Evolutionary conservation across 345 rosid genomes (phyloP).

Genomic region (Trapa incisa): DNA sequence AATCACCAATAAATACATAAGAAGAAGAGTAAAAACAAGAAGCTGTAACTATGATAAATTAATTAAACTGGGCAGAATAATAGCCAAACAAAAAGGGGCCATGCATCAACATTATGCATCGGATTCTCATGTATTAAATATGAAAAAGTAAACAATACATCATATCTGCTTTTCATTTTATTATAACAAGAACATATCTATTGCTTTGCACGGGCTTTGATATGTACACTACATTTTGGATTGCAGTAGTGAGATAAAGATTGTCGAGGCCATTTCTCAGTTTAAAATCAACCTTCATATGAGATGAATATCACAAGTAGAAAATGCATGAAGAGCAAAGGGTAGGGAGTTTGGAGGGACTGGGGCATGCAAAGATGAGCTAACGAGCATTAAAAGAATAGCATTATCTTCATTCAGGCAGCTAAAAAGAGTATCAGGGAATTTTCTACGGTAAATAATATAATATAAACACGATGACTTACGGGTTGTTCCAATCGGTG

Average conservation of each 20-base stretch:
- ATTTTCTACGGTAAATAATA: too few species aligned
- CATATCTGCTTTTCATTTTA: neutral
- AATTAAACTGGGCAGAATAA: neutral
- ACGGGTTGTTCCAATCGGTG: constrained; percentile 39
- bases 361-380: neutral
- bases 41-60: neutral
- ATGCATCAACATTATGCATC: neutral
- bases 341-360: neutral
- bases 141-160: too few species aligned
- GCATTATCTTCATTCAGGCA: too few species aligned
- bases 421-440: too few species aligned
- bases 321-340: neutral
- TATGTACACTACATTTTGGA: neutral
- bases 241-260: neutral
- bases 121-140: neutral
- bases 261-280: neutral
- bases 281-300: neutral
- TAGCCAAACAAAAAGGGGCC: too few species aligned
- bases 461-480: constrained; percentile 7
- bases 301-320: neutral
- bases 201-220: neutral
- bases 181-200: neutral
- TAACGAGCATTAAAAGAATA: neutral
- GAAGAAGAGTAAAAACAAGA: neutral
- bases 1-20: neutral